Percentiles rank a stretch among this genome's conserved stretches.
phyloP scores from a whole-genome alignment of 441 rosid species.

The Arabidopsis hybrid region DNA sequence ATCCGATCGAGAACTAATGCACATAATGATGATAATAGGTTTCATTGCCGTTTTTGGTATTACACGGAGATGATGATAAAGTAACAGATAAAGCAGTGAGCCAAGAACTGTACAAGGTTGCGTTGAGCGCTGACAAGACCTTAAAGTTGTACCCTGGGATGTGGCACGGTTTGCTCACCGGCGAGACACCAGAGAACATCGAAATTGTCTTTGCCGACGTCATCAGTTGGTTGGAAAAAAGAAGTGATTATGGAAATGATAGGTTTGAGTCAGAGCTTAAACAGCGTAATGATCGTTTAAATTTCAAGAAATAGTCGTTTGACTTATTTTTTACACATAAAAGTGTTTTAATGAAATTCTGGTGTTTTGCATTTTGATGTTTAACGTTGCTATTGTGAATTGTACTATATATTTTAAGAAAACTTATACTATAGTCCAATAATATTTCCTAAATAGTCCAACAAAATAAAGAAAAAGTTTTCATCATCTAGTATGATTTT shows the following conservation, averaged over 20 bases:
- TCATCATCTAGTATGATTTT: no score
- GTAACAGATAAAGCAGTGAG: conserved; percentile 78
- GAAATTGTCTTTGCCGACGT: conserved; percentile 70
- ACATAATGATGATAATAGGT: conserved; percentile 48
- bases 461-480: no score
- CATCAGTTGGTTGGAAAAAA: conserved; percentile 63
- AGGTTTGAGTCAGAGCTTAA: conserved; percentile 44
- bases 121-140: conserved; percentile 75
- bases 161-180: conserved; percentile 90
- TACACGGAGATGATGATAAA: conserved; percentile 85
- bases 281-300: conserved; percentile 24
- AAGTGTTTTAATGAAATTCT: conserved; percentile 1
- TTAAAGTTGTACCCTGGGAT: conserved; percentile 74
- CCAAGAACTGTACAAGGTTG: conserved; percentile 53
- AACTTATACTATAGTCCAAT: neutral
- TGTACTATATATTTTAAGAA: neutral
- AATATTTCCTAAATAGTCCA: no score
- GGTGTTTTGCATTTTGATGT: conserved; percentile 13
- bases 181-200: conserved; percentile 67
- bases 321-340: neutral
- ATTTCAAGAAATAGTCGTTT: conserved; percentile 1
- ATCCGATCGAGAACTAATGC: neutral
- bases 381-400: neutral
- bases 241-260: conserved; percentile 58
- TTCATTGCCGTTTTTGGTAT: conserved; percentile 70